Conservation (phyloP, 441 rosid genomes). For the Arabidopsis hybrid region DNA sequence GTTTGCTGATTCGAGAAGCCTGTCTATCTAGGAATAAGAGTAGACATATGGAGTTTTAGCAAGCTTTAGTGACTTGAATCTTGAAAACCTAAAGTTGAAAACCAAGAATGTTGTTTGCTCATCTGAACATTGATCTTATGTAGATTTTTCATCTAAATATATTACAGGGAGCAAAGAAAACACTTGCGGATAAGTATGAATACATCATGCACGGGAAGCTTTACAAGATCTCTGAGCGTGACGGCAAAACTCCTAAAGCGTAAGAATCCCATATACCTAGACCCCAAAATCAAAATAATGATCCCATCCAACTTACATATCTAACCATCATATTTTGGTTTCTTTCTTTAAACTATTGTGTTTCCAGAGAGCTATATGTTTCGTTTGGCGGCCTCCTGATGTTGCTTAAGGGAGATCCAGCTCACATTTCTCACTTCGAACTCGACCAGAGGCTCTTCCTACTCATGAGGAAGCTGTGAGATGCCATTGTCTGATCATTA, state of each 20-base stretch:
- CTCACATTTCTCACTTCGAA: conserved; percentile 71
- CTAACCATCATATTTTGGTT: background rate
- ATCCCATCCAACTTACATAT: background rate
- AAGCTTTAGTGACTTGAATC: conserved; percentile 1
- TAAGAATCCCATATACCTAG: conserved; percentile 44
- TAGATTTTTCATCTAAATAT: background rate
- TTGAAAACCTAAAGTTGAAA: background rate
- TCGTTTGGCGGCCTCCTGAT: conserved; percentile 89
- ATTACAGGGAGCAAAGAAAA: conserved; percentile 74
- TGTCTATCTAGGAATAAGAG: background rate
- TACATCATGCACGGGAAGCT: conserved; percentile 95
- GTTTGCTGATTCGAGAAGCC: background rate
- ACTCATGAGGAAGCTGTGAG: conserved; percentile 74
- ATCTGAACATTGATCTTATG: background rate
- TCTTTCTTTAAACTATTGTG: background rate
- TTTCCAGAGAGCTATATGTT: conserved; percentile 76
- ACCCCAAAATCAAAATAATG: background rate
- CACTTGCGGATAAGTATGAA: conserved; percentile 90
- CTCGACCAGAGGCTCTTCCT: conserved; percentile 90
- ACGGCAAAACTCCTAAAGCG: conserved; percentile 70
- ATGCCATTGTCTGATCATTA: conserved; percentile 13
- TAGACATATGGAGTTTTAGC: too few relatives aligned
- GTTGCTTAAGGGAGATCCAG: conserved; percentile 85
- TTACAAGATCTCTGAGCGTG: conserved; percentile 80
- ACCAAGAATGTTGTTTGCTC: conserved; percentile 11